Percentiles rank a stretch among this genome's conserved stretches.
These are phyloP conservation scores for Ogataea trehalophila DNA, from an alignment of 805 yeast genomes.

Conservation along the genomic window DNA sequence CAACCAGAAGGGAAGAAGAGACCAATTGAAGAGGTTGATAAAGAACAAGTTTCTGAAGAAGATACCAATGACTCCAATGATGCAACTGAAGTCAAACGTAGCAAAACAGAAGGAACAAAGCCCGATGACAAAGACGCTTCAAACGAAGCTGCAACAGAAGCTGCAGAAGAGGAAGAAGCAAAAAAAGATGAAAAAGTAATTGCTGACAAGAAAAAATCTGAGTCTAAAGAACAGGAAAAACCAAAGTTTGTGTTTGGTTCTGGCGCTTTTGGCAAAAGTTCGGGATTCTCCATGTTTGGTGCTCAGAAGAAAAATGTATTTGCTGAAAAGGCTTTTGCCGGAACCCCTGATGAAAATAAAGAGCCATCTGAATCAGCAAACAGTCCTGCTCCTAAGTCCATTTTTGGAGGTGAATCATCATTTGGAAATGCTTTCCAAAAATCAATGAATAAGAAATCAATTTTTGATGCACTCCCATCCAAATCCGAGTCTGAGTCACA, in stretches of 20 bases:
- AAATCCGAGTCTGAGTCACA: slow-evolving; percentile 15
- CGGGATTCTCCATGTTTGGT: slow-evolving; percentile 32
- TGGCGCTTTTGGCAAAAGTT: slow-evolving; percentile 44
- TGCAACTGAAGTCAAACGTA: slow-evolving; percentile 1
- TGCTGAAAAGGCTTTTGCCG: slow-evolving; percentile 17
- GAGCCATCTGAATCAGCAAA: background rate
- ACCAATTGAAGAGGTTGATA: slow-evolving; percentile 3
- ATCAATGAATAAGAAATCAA: slow-evolving; percentile 49
- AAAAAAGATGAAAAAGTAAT: background rate
- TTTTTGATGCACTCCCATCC: slow-evolving; percentile 39
- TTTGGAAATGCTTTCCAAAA: slow-evolving; percentile 53
- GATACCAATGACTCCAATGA: background rate
- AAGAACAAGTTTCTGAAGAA: background rate
- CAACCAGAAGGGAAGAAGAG: slow-evolving; percentile 11
- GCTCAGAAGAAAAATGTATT: slow-evolving; percentile 31
- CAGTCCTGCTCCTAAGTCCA: slow-evolving; percentile 5
- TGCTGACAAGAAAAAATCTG: slow-evolving; percentile 1
- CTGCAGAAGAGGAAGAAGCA: background rate
- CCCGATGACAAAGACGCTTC: slow-evolving; percentile 1
- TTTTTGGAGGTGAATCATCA: slow-evolving; percentile 42
- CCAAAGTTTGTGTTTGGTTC: slow-evolving; percentile 56
- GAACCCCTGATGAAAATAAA: slow-evolving; percentile 2
- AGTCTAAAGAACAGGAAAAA: background rate
- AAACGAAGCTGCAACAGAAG: slow-evolving; percentile 2
- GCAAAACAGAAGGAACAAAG: slow-evolving; percentile 1